These are phyloP conservation scores for Chiua virens DNA, from an alignment of 768 basidiomycete genomes.

Conservation along the genomic window DNA sequence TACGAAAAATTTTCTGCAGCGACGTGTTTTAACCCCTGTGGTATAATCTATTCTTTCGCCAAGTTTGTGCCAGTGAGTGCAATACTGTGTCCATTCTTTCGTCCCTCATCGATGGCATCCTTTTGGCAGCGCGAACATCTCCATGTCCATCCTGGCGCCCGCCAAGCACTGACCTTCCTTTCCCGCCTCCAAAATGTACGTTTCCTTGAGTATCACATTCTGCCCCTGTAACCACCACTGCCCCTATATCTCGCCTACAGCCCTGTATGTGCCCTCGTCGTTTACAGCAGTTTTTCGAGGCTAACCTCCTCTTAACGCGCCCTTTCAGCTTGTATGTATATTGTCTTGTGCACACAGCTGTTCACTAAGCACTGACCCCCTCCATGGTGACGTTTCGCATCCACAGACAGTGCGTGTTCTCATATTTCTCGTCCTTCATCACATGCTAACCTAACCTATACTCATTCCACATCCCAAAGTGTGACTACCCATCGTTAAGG, in stretches of 20 bases:
- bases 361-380: not conserved
- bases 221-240: not conserved
- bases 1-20: not conserved
- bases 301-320: no score
- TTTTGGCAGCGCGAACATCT: not conserved
- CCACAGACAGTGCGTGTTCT: not conserved
- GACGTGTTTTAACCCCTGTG: not conserved
- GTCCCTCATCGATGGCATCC: not conserved
- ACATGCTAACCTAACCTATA: not conserved
- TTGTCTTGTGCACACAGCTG: no score
- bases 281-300: not conserved
- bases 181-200: not conserved
- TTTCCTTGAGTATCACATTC: not conserved
- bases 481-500: no score
- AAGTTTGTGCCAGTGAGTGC: not conserved
- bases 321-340: not conserved
- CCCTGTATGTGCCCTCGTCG: not conserved
- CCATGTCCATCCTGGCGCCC: no score
- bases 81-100: not conserved
- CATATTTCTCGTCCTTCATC: not conserved
- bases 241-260: not conserved
- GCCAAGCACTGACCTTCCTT: no score
- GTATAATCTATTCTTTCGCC: no score
- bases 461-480: no score
- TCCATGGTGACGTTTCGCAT: no score